Evolutionary conservation across 2,329 filamentous ascomycete genomes (phyloP).

Genomic region (Rhinocladiella mackenziei): DNA sequence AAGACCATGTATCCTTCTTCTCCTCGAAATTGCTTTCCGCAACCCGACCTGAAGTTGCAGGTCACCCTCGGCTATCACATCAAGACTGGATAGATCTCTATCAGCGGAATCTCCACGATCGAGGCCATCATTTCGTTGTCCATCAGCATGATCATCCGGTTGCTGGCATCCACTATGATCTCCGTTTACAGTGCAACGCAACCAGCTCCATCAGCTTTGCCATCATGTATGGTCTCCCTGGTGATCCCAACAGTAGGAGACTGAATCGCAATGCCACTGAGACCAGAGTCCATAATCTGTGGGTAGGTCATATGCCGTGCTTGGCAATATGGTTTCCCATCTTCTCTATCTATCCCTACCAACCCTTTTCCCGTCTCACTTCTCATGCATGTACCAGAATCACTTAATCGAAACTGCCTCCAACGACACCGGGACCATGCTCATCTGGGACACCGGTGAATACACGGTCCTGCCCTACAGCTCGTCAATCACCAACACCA

Average conservation of each 20-base stretch:
- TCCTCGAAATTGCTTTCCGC: constrained; percentile 39
- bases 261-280: constrained; percentile 59
- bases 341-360: not conserved
- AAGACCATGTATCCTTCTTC: constrained; percentile 49
- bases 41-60: constrained; percentile 24
- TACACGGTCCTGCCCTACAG: constrained; percentile 52
- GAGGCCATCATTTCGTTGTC: constrained; percentile 61
- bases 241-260: constrained; percentile 53
- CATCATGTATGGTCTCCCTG: constrained; percentile 60
- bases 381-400: constrained; percentile 38
- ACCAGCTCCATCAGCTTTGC: constrained; percentile 63
- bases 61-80: constrained; percentile 39
- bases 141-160: constrained; percentile 71
- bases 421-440: constrained; percentile 51
- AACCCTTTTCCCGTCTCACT: constrained; percentile 33
- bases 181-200: constrained; percentile 65
- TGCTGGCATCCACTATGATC: constrained; percentile 65
- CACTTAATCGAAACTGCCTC: constrained; percentile 60
- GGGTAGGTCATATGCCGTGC: constrained; percentile 36
- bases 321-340: not conserved
- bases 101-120: constrained; percentile 41
- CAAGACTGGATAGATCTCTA: constrained; percentile 46
- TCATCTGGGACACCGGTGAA: constrained; percentile 61
- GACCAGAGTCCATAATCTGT: constrained; percentile 59
- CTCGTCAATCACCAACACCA: constrained; percentile 29